Evolutionary conservation across 2,329 filamentous ascomycete genomes (phyloP), one percentile per base, ranked within the genome.

Genomic region (Scedosporium minutisporum): DNA sequence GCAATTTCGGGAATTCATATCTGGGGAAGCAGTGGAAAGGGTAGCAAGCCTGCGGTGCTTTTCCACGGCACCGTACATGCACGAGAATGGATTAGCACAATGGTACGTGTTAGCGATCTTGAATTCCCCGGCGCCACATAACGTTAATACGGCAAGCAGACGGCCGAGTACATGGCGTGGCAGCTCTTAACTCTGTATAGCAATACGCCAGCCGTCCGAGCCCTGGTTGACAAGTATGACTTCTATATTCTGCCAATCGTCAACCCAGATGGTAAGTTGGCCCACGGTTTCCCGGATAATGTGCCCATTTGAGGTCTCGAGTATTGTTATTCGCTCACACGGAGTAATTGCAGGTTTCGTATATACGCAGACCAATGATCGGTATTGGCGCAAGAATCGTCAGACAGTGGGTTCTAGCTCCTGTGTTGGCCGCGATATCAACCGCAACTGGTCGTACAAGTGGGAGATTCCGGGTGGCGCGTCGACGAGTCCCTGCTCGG

Each of bases 171-270:
- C 69, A 71, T 83, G 16, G 76, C 79, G 9, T 78, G 78, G 65
- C 71, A 76, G 18, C 73, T 86, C 38, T 71, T 85, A 18, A 73
- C 73, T 42, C 75, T 77, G 59, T 83, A 82, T 67, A 69, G 68
- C 38, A 70, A 71, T 18, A 69, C 73, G 14, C 66, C 72, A n/a
- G 69, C 73, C 3, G 69, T 79, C 46, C 75, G 71, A 46, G 69
- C 71, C 1, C 78, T 82, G 61, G 76, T 88, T 25, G 78, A 87
- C 71, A 82, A 77, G 62, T 87, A 85, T 69, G 87, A 89, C 72
- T 86, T 86, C 66, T 87, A 86, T 71, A 79, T 89, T 66, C 78
- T 87, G 64, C 84, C 85, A 3, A 73, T 87, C 25, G 82, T 85
- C 16, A 87, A 87, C 68, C 83, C 83, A 0, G 84, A 87, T 62